phyloP scores from a whole-genome alignment of 1,139 yeast genomes.

The Blastobotrys illinoisensis region DNA sequence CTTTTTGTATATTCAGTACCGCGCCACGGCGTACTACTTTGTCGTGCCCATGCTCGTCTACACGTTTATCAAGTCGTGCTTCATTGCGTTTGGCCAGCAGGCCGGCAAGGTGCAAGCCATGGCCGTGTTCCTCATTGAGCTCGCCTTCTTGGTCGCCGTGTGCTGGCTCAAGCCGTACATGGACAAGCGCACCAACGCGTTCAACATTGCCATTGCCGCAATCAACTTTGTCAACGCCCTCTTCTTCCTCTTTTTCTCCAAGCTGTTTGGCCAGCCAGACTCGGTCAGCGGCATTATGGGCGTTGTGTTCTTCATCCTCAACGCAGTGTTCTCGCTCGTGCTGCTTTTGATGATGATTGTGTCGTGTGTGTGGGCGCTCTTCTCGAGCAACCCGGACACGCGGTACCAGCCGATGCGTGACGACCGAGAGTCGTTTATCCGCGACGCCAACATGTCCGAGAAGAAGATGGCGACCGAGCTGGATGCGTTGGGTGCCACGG shows the following conservation, averaged over 20 bases:
- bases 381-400: slow-evolving; percentile 90
- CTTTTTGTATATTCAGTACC: slow-evolving; percentile 82
- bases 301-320: slow-evolving; percentile 80
- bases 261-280: slow-evolving; percentile 75
- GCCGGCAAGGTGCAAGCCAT: slow-evolving; percentile 79
- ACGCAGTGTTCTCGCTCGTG: slow-evolving; percentile 83
- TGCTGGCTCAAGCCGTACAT: slow-evolving; percentile 80
- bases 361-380: slow-evolving; percentile 76
- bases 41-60: slow-evolving; percentile 59
- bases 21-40: slow-evolving; percentile 86
- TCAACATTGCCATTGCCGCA: slow-evolving; percentile 79
- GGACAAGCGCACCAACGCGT: slow-evolving; percentile 90
- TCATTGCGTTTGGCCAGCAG: slow-evolving; percentile 80
- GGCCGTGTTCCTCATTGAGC: slow-evolving; percentile 68
- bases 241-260: slow-evolving; percentile 84
- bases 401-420: slow-evolving; percentile 96
- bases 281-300: slow-evolving; percentile 91
- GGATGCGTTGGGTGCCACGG: slow-evolving; percentile 84
- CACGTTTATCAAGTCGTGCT: slow-evolving; percentile 66
- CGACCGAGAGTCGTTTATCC: slow-evolving; percentile 86
- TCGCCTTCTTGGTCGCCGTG: slow-evolving; percentile 56
- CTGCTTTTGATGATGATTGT: slow-evolving; percentile 79
- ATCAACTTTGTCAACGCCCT: slow-evolving; percentile 52
- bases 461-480: slow-evolving; percentile 53
- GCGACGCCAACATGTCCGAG: slow-evolving; percentile 41